phyloP scores from a whole-genome alignment of 306 rosid species.

The Quercus cerris region DNA sequence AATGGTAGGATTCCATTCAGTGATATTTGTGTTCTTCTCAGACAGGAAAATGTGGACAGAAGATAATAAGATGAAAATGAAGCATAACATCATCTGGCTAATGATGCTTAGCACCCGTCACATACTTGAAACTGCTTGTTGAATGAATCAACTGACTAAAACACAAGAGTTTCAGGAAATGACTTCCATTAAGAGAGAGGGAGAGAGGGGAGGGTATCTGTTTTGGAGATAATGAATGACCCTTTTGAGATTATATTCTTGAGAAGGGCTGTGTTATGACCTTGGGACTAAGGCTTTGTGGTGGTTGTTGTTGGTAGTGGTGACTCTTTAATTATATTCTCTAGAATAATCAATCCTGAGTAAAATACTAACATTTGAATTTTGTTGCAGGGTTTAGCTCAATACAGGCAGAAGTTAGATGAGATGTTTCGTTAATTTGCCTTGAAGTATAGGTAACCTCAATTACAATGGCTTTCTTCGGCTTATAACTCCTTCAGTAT shows the following conservation, averaged over 20 bases:
- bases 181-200: background rate
- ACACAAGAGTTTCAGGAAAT: background rate
- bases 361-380: slow-evolving; percentile 2
- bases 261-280: background rate
- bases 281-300: background rate
- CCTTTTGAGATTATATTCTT: background rate
- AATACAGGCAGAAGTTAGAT: slow-evolving; percentile 61
- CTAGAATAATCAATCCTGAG: background rate
- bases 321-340: background rate
- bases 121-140: background rate
- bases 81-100: background rate
- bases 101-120: background rate
- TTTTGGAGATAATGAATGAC: background rate
- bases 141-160: background rate
- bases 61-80: background rate
- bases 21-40: background rate
- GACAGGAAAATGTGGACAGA: background rate
- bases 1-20: background rate
- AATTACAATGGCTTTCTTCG: slow-evolving; percentile 2
- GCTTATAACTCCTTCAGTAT: background rate
- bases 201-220: background rate
- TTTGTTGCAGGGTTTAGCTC: slow-evolving; percentile 54
- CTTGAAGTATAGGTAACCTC: slow-evolving; percentile 22
- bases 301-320: too few relatives aligned
- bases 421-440: slow-evolving; percentile 35